Evolutionary conservation across 1,284 basidiomycete genomes (phyloP).

Genomic region (Irpex lacteus): DNA sequence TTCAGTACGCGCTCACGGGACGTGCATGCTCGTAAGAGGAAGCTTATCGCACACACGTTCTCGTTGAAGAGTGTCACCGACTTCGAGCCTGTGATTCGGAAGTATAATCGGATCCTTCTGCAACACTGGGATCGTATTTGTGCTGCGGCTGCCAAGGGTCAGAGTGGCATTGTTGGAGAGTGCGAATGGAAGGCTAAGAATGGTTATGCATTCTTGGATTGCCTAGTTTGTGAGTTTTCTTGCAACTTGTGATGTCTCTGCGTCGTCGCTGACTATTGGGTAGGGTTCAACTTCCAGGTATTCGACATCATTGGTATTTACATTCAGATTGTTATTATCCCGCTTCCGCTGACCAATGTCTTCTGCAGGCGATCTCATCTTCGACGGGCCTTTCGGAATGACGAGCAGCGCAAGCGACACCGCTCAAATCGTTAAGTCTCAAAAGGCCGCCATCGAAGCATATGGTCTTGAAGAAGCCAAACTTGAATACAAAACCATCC

Average conservation of each 20-base stretch:
- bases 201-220: slow-evolving; percentile 66
- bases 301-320: slow-evolving; percentile 73
- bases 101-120: slow-evolving; percentile 56
- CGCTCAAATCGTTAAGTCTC: slow-evolving; percentile 48
- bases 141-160: slow-evolving; percentile 34
- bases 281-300: slow-evolving; percentile 65
- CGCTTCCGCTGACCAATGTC: neutral
- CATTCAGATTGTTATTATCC: no score
- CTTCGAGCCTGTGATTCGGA: slow-evolving; percentile 70
- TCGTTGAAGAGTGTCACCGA: slow-evolving; percentile 75
- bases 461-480: slow-evolving; percentile 5
- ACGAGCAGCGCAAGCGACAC: slow-evolving; percentile 67
- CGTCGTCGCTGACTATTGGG: neutral
- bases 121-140: slow-evolving; percentile 71
- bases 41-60: slow-evolving; percentile 82
- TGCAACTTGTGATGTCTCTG: neutral
- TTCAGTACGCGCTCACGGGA: slow-evolving; percentile 79
- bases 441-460: slow-evolving; percentile 7
- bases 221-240: slow-evolving; percentile 47
- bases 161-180: slow-evolving; percentile 50
- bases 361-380: slow-evolving; percentile 16
- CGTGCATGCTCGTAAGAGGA: slow-evolving; percentile 84
- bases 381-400: neutral
- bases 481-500: slow-evolving; percentile 8
- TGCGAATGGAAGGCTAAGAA: slow-evolving; percentile 54